Percentiles rank a stretch among this genome's conserved stretches.
Conservation (phyloP, 495 filamentous ascomycete species). For the Massariosphaeria phaeospora region DNA sequence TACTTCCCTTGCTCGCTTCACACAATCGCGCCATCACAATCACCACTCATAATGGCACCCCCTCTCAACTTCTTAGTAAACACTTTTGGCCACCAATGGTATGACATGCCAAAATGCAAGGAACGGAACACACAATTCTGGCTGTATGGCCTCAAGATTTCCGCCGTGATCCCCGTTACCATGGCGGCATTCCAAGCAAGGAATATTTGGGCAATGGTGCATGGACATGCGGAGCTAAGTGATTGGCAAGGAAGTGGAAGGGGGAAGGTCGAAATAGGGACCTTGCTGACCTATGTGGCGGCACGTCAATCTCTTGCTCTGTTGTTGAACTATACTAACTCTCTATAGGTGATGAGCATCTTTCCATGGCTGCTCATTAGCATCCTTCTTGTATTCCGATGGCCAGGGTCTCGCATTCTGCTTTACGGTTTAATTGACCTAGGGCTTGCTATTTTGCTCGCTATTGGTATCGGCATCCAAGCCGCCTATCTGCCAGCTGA, state of each 20-base stretch:
- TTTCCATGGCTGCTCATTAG: conserved; percentile 25
- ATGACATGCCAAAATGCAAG: conserved; percentile 9
- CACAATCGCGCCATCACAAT: no score
- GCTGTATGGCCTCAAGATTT: conserved; percentile 4
- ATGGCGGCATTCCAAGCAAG: conserved; percentile 15
- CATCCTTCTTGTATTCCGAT: conserved; percentile 6
- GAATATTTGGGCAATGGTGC: no score
- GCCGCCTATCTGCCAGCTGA: conserved; percentile 18
- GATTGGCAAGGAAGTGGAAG: no score
- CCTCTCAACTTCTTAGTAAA: background rate
- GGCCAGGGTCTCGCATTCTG: conserved; percentile 12
- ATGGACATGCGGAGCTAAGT: no score
- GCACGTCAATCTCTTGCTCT: conserved; percentile 11
- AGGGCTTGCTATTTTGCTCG: conserved; percentile 3
- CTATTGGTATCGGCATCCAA: conserved; percentile 10
- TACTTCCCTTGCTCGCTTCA: no score
- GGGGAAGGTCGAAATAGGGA: no score
- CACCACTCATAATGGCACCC: background rate
- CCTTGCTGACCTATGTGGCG: conserved; percentile 1
- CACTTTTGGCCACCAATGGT: background rate
- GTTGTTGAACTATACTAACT: conserved; percentile 1
- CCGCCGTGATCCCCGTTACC: conserved; percentile 9
- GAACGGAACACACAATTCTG: conserved; percentile 16
- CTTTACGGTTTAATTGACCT: conserved; percentile 19
- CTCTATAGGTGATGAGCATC: conserved; percentile 4